phyloP scores from a whole-genome alignment of 306 rosid genomes.

The Acacia crassicarpa region DNA sequence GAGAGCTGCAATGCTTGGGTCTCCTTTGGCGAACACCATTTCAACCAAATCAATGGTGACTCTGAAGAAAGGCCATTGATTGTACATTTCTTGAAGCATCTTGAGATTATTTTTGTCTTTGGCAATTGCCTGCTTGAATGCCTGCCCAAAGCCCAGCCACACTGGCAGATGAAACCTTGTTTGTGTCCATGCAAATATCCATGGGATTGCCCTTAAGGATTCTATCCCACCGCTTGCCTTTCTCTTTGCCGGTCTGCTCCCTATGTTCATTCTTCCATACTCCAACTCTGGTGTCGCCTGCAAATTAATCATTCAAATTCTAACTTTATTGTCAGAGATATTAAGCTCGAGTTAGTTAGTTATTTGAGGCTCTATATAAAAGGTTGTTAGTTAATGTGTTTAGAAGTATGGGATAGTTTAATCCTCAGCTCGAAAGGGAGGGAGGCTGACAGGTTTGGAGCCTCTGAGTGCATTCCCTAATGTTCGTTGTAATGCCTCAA shows the following conservation, averaged over 20 bases:
- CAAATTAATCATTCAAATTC: not conserved
- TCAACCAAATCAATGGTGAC: constrained; percentile 92
- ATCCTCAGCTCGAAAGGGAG: too few species aligned
- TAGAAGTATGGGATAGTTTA: too few species aligned
- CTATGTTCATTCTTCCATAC: constrained; percentile 95
- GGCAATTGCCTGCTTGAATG: constrained; percentile 61
- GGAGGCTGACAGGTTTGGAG: too few species aligned
- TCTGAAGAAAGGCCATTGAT: constrained; percentile 89
- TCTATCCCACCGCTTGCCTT: constrained; percentile 94
- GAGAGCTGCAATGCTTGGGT: constrained; percentile 81
- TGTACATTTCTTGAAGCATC: constrained; percentile 84
- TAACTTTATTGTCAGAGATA: too few species aligned
- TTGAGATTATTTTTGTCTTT: constrained; percentile 68
- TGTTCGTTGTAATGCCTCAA: too few species aligned
- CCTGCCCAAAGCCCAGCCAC: constrained; percentile 90
- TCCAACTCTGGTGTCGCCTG: constrained; percentile 97
- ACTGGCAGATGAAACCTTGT: constrained; percentile 97
- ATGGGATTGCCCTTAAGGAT: constrained; percentile 91
- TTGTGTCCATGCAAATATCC: constrained; percentile 98
- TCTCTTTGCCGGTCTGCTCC: constrained; percentile 92
- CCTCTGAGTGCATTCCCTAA: too few species aligned
- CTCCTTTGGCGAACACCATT: constrained; percentile 98
- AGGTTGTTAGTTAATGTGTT: too few species aligned
- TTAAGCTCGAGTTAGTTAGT: too few species aligned
- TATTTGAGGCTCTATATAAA: too few species aligned